Conservation (phyloP, 2,329 filamentous ascomycete genomes). For the Rutstroemia sp. region DNA sequence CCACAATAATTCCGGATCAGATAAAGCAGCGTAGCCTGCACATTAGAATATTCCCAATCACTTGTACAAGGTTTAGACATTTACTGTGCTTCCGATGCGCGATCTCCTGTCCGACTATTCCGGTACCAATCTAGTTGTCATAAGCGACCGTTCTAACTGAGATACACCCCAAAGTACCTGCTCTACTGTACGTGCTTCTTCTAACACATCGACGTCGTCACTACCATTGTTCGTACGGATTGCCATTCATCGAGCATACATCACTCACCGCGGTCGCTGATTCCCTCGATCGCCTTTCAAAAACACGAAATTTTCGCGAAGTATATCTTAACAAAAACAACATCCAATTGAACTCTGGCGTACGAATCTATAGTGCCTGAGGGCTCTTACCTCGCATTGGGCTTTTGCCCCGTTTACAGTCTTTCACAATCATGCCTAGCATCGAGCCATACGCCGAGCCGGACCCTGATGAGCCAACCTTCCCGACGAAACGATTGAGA, state of each 20-base stretch:
- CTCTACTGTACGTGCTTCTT: slow-evolving; percentile 4
- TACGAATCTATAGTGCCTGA: slow-evolving; percentile 4
- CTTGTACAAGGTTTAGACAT: slow-evolving; percentile 4
- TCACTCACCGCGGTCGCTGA: neutral
- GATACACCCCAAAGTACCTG: slow-evolving; percentile 1
- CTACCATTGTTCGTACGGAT: neutral
- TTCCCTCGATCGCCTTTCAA: neutral
- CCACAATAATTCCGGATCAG: too few relatives aligned
- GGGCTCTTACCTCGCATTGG: slow-evolving; percentile 11
- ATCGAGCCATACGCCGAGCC: slow-evolving; percentile 39
- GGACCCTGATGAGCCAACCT: slow-evolving; percentile 31
- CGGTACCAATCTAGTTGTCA: slow-evolving; percentile 9
- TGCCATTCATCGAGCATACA: neutral
- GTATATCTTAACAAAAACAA: neutral
- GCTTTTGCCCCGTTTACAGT: slow-evolving; percentile 7
- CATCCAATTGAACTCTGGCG: slow-evolving; percentile 5
- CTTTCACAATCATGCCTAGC: slow-evolving; percentile 7
- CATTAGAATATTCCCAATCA: neutral
- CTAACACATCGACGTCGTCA: neutral
- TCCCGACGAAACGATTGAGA: slow-evolving; percentile 67
- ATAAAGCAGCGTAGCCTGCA: neutral
- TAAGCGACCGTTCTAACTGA: slow-evolving; percentile 9
- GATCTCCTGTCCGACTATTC: slow-evolving; percentile 10
- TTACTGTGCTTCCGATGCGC: slow-evolving; percentile 1
- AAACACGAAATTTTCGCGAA: neutral